Percentiles rank a stretch among this genome's conserved stretches.
These are phyloP conservation scores for Fraxinus cuspidata DNA, from an alignment of 257 asterid genomes.

Conservation along the genomic window DNA sequence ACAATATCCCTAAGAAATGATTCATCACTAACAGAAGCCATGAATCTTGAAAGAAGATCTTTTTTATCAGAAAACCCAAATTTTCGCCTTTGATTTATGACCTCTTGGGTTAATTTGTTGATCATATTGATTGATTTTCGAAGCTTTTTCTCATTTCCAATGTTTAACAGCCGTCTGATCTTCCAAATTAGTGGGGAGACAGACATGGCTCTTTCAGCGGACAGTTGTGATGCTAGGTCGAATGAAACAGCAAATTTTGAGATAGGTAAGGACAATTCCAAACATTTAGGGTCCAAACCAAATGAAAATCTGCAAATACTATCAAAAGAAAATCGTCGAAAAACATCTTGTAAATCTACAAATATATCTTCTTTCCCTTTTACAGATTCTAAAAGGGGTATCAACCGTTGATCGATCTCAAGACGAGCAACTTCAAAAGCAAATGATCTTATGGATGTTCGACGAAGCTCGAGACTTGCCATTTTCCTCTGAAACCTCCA, in stretches of 20 bases:
- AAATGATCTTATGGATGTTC: slow-evolving; percentile 32
- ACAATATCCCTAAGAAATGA: slow-evolving; percentile 42
- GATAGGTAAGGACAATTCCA: slow-evolving; percentile 37
- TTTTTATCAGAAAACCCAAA: slow-evolving; percentile 34
- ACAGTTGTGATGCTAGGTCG: slow-evolving; percentile 45
- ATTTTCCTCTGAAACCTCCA: slow-evolving; percentile 49
- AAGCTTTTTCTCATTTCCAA: slow-evolving; percentile 43
- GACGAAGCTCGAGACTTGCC: slow-evolving; percentile 39
- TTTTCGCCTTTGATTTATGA: slow-evolving; percentile 36
- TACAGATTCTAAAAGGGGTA: slow-evolving; percentile 36
- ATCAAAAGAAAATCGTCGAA: slow-evolving; percentile 43
- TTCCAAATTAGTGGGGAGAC: slow-evolving; percentile 44
- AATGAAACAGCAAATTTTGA: slow-evolving; percentile 43
- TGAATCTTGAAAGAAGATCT: slow-evolving; percentile 49
- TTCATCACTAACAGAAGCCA: slow-evolving; percentile 38
- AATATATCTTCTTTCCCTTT: not conserved
- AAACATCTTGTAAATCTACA: slow-evolving; percentile 48
- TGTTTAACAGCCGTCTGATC: slow-evolving; percentile 32
- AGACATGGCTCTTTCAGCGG: slow-evolving; percentile 49
- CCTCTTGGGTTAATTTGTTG: slow-evolving; percentile 40
- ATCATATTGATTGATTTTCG: slow-evolving; percentile 30
- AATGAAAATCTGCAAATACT: slow-evolving; percentile 47
- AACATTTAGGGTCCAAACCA: slow-evolving; percentile 49
- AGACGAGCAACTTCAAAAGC: slow-evolving; percentile 39
- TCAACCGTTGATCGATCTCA: slow-evolving; percentile 38